Percentiles rank a stretch among this genome's conserved stretches.
These are phyloP conservation scores for Apium graveolens DNA, from an alignment of 129 eudicot genomes.

Conservation along the genomic window DNA sequence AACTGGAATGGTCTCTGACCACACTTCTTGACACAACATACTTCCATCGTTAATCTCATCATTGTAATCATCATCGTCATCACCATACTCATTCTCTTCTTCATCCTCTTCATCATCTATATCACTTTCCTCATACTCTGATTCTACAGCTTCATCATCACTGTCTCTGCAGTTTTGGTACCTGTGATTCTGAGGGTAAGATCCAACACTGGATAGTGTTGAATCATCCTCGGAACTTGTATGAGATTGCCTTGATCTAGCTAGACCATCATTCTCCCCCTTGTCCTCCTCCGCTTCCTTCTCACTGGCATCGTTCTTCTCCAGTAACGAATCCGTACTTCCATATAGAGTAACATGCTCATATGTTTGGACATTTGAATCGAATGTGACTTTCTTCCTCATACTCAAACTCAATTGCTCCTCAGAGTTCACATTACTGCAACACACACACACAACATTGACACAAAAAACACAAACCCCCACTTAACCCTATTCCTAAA, in stretches of 20 bases:
- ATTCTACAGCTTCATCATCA: constrained; percentile 68
- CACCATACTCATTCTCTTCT: constrained; percentile 41
- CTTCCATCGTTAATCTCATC: constrained; percentile 24
- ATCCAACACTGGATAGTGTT: constrained; percentile 36
- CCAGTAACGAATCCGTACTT: constrained; percentile 53
- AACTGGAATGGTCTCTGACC: constrained; percentile 47
- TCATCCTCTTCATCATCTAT: constrained; percentile 49
- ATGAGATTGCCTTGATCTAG: constrained; percentile 25
- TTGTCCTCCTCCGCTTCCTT: neutral
- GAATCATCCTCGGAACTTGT: constrained; percentile 48
- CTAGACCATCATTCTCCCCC: constrained; percentile 20
- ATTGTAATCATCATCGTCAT: constrained; percentile 39
- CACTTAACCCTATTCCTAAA: neutral
- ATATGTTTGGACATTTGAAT: constrained; percentile 61
- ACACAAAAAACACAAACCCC: neutral
- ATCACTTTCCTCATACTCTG: constrained; percentile 48
- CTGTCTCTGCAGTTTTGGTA: constrained; percentile 76
- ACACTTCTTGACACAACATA: constrained; percentile 37
- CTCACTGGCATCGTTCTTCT: constrained; percentile 14
- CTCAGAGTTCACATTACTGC: constrained; percentile 40
- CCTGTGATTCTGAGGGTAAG: constrained; percentile 80
- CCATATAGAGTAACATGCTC: constrained; percentile 57
- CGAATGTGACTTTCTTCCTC: constrained; percentile 80
- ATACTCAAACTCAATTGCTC: constrained; percentile 43
- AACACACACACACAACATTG: neutral